Percentiles rank a stretch among this genome's conserved stretches.
phyloP scores from a whole-genome alignment of 805 yeast genomes.

The Candida koratica region DNA sequence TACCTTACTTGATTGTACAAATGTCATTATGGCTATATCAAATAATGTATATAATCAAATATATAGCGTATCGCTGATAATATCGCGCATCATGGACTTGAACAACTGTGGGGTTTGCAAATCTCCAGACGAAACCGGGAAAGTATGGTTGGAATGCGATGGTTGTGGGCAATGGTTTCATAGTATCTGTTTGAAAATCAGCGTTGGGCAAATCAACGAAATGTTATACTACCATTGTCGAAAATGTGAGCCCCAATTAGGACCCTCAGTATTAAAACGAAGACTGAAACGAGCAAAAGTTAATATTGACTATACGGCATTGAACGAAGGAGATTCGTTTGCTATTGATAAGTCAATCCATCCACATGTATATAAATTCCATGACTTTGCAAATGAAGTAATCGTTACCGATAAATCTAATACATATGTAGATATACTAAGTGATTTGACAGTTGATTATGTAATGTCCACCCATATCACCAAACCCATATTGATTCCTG shows the following conservation, averaged over 20 bases:
- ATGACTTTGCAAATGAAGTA: conserved; percentile 25
- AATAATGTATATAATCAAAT: no score
- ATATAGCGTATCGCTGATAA: no score
- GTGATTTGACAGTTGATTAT: conserved; percentile 33
- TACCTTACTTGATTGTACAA: no score
- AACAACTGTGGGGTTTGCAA: conserved; percentile 23
- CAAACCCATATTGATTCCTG: conserved; percentile 46
- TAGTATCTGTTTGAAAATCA: conserved; percentile 41
- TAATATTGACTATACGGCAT: conserved; percentile 73
- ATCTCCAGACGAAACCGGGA: conserved; percentile 14
- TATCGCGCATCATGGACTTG: no score
- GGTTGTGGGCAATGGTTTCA: conserved; percentile 56
- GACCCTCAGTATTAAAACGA: conserved; percentile 49
- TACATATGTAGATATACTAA: conserved; percentile 24
- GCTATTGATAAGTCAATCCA: conserved; percentile 45
- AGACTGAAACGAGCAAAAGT: conserved; percentile 49
- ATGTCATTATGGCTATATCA: no score
- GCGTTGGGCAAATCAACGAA: conserved; percentile 30
- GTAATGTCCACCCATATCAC: conserved; percentile 29
- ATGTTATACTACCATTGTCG: conserved; percentile 55
- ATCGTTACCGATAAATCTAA: conserved; percentile 5
- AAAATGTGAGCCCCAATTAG: conserved; percentile 41
- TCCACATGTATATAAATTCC: conserved; percentile 47
- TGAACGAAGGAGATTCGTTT: conserved; percentile 65
- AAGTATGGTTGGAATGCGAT: conserved; percentile 56